Evolutionary conservation across 1,284 basidiomycete genomes (phyloP), one percentile per base, ranked within the genome.

Genomic region (Meripilus lineatus): DNA sequence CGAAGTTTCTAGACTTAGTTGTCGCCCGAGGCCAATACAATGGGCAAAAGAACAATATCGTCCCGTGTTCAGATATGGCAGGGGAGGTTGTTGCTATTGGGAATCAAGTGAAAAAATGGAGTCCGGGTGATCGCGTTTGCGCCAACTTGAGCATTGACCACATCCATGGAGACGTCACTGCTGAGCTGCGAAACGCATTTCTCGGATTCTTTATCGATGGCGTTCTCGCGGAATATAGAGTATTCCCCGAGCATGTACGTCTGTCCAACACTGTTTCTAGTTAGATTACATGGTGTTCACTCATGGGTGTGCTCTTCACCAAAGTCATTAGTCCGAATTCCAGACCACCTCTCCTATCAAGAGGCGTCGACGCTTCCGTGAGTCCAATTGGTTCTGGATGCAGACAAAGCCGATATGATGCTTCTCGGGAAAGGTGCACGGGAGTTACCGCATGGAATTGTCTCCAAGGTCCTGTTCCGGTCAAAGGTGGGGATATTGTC

Each of bases 51-150:
- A 52, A 57, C 3, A 57, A 73, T 32, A 50, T 73, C 3, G 66
- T 81, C 14, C 79, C 80, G 1, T 66, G 70, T 56, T 83, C 80
- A 4, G 82, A 85, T 52, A 70, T 74, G 50, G 79, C 82, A 10
- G 82, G 82, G 7, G 76, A 81, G 52, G 65, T 85, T 38, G 60
- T 80, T 28, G 66, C 70, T 3, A 56, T 81, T n/a, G 81, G 82
- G 3, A 58, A 63, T 28, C 69, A 69, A 10, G 78, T 80, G 14
- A 44, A 38, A 11, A 44, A 42, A 21, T 56, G 50, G 50, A 43
- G 70, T 46, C 48, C 59, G 2, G 79, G 81, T 11, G 79, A 84
- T 54, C 72, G 77, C 18, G 77, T 84, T 44, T 72, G 66, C 32
- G 39, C 51, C 42, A 57, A 53, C 48, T 54, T 58, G 38, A 22